Percentiles rank a stretch among this genome's conserved stretches.
phyloP scores from a whole-genome alignment of 208 protist species.

The Trypanosoma rangeli region DNA sequence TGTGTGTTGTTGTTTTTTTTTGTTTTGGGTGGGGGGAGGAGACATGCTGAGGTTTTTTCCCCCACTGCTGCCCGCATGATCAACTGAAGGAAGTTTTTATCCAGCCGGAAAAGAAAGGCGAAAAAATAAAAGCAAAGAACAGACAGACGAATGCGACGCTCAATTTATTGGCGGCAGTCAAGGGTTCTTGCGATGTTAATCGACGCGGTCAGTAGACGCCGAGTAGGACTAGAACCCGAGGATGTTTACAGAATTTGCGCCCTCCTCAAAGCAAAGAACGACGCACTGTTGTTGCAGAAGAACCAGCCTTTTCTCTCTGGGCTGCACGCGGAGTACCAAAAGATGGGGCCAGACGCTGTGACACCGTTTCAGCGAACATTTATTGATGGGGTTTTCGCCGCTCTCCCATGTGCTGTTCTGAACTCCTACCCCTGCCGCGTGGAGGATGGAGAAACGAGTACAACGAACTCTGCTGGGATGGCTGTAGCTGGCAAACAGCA shows the following conservation, averaged over 20 bases:
- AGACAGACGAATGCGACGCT: conserved; percentile 20
- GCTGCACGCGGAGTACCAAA: conserved; percentile 30
- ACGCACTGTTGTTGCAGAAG: conserved; percentile 35
- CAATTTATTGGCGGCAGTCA: conserved; percentile 1
- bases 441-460: neutral
- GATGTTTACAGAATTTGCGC: conserved; percentile 40
- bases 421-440: neutral
- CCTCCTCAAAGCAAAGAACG: conserved; percentile 36
- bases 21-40: neutral
- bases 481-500: neutral
- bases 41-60: neutral
- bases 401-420: neutral
- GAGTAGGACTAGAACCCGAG: conserved; percentile 26
- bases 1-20: neutral
- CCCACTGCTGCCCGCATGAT: neutral
- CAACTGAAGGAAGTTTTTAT: neutral
- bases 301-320: conserved; percentile 33
- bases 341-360: conserved; percentile 24
- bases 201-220: conserved; percentile 15
- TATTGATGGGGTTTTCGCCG: conserved; percentile 36
- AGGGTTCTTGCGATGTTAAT: conserved; percentile 25
- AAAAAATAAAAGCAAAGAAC: neutral
- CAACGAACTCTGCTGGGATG: neutral
- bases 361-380: conserved; percentile 55
- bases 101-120: conserved; percentile 13